A percentile compares a stretch with the other conserved stretches of the same genome.
phyloP scores from a whole-genome alignment of 2,329 filamentous ascomycete genomes.

The Penicillium fuscoglaucum region DNA sequence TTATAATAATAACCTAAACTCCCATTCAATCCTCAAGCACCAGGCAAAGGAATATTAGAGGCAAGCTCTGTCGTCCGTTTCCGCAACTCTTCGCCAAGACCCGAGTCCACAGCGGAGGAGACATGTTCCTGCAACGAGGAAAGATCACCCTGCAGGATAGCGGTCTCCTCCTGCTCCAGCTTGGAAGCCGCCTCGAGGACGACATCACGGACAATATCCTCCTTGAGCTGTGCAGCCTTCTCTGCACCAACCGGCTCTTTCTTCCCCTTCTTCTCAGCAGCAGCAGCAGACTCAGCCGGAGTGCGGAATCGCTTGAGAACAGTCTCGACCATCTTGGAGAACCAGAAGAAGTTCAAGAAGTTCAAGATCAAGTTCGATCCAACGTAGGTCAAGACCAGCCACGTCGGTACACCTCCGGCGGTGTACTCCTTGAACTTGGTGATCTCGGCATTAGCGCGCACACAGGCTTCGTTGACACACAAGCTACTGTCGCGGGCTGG shows the following conservation, averaged over 20 bases:
- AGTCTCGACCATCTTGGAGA: slow-evolving; percentile 66
- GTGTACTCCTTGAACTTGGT: slow-evolving; percentile 50
- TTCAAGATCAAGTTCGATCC: slow-evolving; percentile 62
- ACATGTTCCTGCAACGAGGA: slow-evolving; percentile 18
- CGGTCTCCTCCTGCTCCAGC: slow-evolving; percentile 34
- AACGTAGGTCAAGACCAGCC: slow-evolving; percentile 61
- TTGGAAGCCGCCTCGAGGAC: slow-evolving; percentile 39
- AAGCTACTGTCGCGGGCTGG: slow-evolving; percentile 33
- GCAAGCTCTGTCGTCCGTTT: slow-evolving; percentile 26
- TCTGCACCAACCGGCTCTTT: slow-evolving; percentile 8
- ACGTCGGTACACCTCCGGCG: slow-evolving; percentile 52
- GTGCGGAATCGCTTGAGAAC: slow-evolving; percentile 61
- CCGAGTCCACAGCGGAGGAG: slow-evolving; percentile 53
- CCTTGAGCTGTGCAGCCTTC: slow-evolving; percentile 13
- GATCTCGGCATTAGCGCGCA: slow-evolving; percentile 47
- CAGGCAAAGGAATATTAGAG: slow-evolving; percentile 17
- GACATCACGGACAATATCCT: slow-evolving; percentile 33
- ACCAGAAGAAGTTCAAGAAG: slow-evolving; percentile 65
- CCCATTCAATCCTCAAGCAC: slow-evolving; percentile 6
- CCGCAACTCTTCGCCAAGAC: slow-evolving; percentile 90
- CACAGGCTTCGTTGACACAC: slow-evolving; percentile 42
- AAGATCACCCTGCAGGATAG: slow-evolving; percentile 29
- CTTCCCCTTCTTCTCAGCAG: slow-evolving; percentile 28
- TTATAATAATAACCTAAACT: neutral
- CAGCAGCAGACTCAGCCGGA: slow-evolving; percentile 25